These are phyloP conservation scores for Blastomyces emzantsi DNA, from an alignment of 2,329 filamentous ascomycete genomes.

Conservation along the genomic window DNA sequence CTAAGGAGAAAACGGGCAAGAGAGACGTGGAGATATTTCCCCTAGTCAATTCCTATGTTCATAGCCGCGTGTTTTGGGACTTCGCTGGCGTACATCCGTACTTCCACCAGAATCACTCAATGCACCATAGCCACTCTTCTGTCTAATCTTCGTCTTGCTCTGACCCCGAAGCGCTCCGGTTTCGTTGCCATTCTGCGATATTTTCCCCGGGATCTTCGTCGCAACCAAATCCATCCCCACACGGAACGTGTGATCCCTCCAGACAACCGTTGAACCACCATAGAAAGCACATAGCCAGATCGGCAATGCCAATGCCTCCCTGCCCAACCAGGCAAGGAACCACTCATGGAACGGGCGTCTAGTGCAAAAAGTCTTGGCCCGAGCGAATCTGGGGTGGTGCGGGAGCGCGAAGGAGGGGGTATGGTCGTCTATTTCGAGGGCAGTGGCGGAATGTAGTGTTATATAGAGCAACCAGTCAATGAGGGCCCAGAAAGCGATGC, in stretches of 20 bases:
- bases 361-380: conserved; percentile 30
- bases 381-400: conserved; percentile 30
- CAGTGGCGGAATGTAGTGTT: conserved; percentile 62
- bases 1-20: too few relatives aligned
- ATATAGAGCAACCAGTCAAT: conserved; percentile 66
- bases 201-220: conserved; percentile 36
- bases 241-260: conserved; percentile 74
- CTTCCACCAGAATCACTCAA: neutral
- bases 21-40: too few relatives aligned
- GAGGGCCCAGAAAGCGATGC: conserved; percentile 60
- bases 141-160: neutral
- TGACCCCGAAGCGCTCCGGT: neutral
- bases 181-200: neutral
- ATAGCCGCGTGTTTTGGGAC: neutral
- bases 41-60: neutral
- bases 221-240: conserved; percentile 82
- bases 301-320: conserved; percentile 73
- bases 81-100: conserved; percentile 1
- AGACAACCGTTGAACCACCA: conserved; percentile 77
- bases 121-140: neutral
- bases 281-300: conserved; percentile 87
- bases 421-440: conserved; percentile 60
- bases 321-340: conserved; percentile 72
- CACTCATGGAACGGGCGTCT: conserved; percentile 58
- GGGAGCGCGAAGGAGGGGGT: conserved; percentile 64